These are phyloP conservation scores for Solanum chilense DNA, from an alignment of 257 asterid genomes.

Conservation along the genomic window DNA sequence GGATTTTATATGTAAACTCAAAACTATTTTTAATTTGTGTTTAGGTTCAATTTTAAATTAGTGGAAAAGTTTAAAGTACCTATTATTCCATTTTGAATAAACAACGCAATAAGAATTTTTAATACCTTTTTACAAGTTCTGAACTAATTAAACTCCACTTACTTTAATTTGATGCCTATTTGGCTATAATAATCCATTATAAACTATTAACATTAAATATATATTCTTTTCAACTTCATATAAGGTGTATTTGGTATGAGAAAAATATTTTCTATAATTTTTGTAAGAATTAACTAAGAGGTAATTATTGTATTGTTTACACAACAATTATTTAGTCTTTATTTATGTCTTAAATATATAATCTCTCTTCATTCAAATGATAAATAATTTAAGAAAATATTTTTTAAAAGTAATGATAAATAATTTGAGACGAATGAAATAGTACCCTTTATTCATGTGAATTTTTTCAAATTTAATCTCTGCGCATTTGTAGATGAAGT, in stretches of 20 bases:
- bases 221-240: neutral
- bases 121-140: neutral
- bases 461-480: neutral
- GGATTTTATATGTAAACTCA: neutral
- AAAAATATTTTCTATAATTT: too few species aligned
- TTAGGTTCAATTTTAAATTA: neutral
- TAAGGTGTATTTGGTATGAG: neutral
- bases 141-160: neutral
- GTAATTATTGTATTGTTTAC: neutral
- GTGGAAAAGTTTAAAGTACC: neutral
- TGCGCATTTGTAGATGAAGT: neutral
- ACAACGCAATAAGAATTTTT: neutral
- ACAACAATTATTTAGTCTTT: too few species aligned
- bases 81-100: neutral
- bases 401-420: neutral
- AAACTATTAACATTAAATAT: neutral
- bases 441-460: neutral
- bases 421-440: neutral
- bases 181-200: neutral
- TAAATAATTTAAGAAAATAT: neutral
- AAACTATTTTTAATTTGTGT: neutral
- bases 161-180: neutral
- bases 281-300: neutral
- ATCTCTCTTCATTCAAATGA: too few species aligned
- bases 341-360: neutral